phyloP scores from a whole-genome alignment of 1,139 yeast genomes.

The Candida smagusa region DNA sequence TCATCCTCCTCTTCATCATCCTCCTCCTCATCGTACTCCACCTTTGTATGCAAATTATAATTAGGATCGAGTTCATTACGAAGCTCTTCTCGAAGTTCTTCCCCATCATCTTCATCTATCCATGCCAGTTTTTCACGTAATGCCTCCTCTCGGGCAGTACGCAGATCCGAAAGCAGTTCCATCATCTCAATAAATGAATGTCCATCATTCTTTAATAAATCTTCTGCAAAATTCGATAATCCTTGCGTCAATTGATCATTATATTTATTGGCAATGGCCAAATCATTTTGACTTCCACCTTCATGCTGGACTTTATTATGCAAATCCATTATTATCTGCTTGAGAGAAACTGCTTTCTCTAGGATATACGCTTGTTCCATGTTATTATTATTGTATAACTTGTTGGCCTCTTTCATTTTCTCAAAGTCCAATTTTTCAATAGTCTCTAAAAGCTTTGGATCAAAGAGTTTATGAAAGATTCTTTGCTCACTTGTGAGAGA shows the following conservation, averaged over 20 bases:
- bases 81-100: constrained; percentile 10
- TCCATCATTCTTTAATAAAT: constrained; percentile 71
- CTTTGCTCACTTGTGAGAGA: constrained; percentile 9
- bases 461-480: constrained; percentile 24
- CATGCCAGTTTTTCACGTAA: constrained; percentile 21
- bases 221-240: constrained; percentile 69
- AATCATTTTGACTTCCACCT: constrained; percentile 3
- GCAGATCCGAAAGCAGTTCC: constrained; percentile 66
- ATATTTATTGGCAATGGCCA: constrained; percentile 7
- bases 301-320: constrained; percentile 27
- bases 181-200: constrained; percentile 71
- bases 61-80: not conserved
- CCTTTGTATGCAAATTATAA: not conserved
- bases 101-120: constrained; percentile 24
- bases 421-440: constrained; percentile 27
- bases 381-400: constrained; percentile 12
- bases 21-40: constrained; percentile 3
- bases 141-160: constrained; percentile 48
- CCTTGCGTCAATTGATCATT: constrained; percentile 30
- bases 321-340: constrained; percentile 27
- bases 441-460: constrained; percentile 30
- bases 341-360: constrained; percentile 28
- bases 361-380: constrained; percentile 19
- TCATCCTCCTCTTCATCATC: constrained; percentile 22
- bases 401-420: constrained; percentile 22